Conservation (phyloP, 352 stramenopile species). For the Phytophthora melonis region DNA sequence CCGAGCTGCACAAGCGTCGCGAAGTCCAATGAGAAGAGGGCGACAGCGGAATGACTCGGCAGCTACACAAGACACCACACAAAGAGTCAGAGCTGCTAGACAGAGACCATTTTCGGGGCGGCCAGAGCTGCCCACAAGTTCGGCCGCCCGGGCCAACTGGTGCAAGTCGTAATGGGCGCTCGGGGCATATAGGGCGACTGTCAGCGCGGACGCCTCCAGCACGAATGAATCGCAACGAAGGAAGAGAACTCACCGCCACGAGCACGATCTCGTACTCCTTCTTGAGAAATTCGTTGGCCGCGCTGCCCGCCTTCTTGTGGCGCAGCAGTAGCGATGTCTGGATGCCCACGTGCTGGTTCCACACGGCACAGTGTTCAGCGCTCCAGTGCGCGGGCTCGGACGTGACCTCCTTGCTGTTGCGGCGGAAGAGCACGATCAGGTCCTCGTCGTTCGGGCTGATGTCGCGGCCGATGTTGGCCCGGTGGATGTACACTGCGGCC, state of each 20-base stretch:
- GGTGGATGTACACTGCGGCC: slow-evolving; percentile 63
- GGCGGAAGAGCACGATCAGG: slow-evolving; percentile 84
- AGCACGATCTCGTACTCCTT: slow-evolving; percentile 89
- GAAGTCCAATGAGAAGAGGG: slow-evolving; percentile 81
- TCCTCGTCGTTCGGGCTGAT: slow-evolving; percentile 78
- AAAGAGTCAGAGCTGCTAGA: slow-evolving; percentile 23
- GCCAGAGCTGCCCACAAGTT: slow-evolving; percentile 4
- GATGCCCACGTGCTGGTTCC: slow-evolving; percentile 82
- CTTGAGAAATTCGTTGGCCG: slow-evolving; percentile 59
- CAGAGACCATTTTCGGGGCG: slow-evolving; percentile 10
- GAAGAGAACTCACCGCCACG: slow-evolving; percentile 58
- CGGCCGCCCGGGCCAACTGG: background rate
- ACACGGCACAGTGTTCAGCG: slow-evolving; percentile 72
- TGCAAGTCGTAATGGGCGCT: background rate
- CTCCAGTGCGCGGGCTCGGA: slow-evolving; percentile 75
- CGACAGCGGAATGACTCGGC: slow-evolving; percentile 83
- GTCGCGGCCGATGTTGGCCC: slow-evolving; percentile 77
- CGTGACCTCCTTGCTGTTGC: slow-evolving; percentile 84
- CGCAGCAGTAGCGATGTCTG: slow-evolving; percentile 81
- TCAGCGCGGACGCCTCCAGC: background rate
- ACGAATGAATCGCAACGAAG: background rate
- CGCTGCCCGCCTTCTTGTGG: slow-evolving; percentile 46
- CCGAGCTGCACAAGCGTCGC: slow-evolving; percentile 70
- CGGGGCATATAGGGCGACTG: slow-evolving; percentile 12
- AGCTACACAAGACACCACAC: slow-evolving; percentile 45